phyloP scores from a whole-genome alignment of 768 basidiomycete genomes.

The Tylopilus balloui region DNA sequence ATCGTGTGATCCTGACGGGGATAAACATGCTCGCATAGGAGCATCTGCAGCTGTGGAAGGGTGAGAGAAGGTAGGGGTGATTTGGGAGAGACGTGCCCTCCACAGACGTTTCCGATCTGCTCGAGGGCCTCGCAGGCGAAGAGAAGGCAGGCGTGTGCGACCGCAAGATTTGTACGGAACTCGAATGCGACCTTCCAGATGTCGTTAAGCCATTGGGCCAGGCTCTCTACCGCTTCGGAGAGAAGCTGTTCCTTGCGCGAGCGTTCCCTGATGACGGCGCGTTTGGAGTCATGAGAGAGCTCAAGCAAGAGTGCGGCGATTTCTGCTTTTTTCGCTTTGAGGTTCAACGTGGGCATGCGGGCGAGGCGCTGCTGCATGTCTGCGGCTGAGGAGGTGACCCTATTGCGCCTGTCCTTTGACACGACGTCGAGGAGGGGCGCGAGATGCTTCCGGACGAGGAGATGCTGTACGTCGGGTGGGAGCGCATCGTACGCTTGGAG shows the following conservation, averaged over 20 bases:
- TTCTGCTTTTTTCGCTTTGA: conserved; percentile 52
- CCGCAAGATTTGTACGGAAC: conserved; percentile 44
- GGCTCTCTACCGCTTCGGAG: conserved; percentile 49
- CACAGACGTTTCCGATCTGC: conserved; percentile 38
- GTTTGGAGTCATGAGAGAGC: conserved; percentile 50
- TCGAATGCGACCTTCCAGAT: conserved; percentile 64
- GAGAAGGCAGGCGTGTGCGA: conserved; percentile 55
- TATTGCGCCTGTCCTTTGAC: conserved; percentile 35
- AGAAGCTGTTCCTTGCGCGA: conserved; percentile 54
- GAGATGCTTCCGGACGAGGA: conserved; percentile 48
- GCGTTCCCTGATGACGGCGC: conserved; percentile 47
- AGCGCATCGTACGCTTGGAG: conserved; percentile 44
- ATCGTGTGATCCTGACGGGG: conserved; percentile 41
- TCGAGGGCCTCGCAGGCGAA: conserved; percentile 45
- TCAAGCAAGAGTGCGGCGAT: conserved; percentile 49
- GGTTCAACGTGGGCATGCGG: conserved; percentile 46
- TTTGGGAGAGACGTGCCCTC: conserved; percentile 32
- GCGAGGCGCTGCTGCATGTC: conserved; percentile 37
- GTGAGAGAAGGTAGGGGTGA: conserved; percentile 5
- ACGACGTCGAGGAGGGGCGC: conserved; percentile 44
- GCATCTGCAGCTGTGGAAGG: conserved; percentile 49
- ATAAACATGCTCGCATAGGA: conserved; percentile 44
- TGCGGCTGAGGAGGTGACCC: conserved; percentile 39
- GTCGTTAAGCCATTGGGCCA: conserved; percentile 56
- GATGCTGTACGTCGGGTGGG: conserved; percentile 49